Evolutionary conservation across 257 asterid genomes (phyloP), one percentile per base, ranked within the genome.

Genomic region (Cordia subcordata): DNA sequence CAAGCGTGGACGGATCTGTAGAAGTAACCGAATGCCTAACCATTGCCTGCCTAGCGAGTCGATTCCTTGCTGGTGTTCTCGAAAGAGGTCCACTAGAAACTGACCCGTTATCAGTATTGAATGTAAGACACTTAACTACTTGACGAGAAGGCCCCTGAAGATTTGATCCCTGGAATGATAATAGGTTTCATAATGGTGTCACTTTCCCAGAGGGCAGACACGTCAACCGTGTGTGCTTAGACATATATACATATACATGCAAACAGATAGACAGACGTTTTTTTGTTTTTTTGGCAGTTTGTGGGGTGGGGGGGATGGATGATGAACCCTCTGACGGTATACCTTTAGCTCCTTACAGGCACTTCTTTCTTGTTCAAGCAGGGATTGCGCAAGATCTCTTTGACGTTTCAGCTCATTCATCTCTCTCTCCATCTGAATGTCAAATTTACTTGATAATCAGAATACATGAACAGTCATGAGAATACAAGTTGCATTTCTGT

Each of bases 331-430:
- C n/a, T n/a, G n/a, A n/a, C n/a, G n/a, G n/a, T 69, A 55, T 66
- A 79, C 96, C 85, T 85, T 89, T 18, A 61, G 79, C 72, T 89
- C 88, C 80, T 93, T 86, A 68, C 73, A 75, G 32, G 95, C 72
- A 69, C 85, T 77, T 82, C 81, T 82, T 81, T 86, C 94, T 49
- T 78, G 61, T 57, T 88, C 87, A 19, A 92, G 96, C 76, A 82
- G 90, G 62, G 95, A 80, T 67, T 85, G 75, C 49, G 87, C 98
- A 60, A 67, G 46, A 78, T 85, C 98, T 70, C 95, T 75, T 57
- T 88, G 86, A 18, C 84, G 95, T 78, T 93, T 89, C 54, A 93
- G 73, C 79, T 93, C 96, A 66, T 80, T 75, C 74, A 89, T 88
- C 72, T 93, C 95, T 64, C 71, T 82, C 83, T 84, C 97, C 95